phyloP scores from a whole-genome alignment of 257 asterid genomes.

The Solanum ahanhuiri region DNA sequence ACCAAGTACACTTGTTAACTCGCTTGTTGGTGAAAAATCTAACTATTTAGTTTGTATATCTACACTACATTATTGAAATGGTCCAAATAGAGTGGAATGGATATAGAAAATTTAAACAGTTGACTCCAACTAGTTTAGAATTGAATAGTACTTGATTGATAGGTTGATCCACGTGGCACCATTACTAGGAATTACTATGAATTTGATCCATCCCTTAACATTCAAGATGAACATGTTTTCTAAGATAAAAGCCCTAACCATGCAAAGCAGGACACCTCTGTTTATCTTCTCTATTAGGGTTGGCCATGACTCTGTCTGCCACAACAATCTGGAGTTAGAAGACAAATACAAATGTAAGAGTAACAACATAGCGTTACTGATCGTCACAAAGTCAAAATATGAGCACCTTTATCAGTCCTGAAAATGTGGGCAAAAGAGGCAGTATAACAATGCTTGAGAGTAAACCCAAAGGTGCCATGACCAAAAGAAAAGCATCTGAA shows the following conservation, averaged over 20 bases:
- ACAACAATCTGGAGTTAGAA: not conserved
- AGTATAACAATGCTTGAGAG: constrained; percentile 31
- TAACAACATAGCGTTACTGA: not conserved
- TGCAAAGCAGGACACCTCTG: constrained; percentile 26
- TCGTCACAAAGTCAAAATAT: not conserved
- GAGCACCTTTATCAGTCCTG: constrained; percentile 30
- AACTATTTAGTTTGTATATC: not conserved
- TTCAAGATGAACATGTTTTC: not conserved
- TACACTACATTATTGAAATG: not conserved
- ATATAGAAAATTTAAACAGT: not conserved
- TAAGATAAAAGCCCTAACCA: constrained; percentile 16
- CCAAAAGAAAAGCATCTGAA: constrained; percentile 41
- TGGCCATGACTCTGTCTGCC: constrained; percentile 32
- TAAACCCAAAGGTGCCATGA: constrained; percentile 39
- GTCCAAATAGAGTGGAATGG: not conserved
- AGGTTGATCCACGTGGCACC: not conserved
- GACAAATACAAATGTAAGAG: not conserved
- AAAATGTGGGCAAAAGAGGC: constrained; percentile 36
- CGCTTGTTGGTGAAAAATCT: not conserved
- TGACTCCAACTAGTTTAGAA: not conserved
- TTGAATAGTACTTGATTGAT: not conserved
- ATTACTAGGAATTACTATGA: not conserved
- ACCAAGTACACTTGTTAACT: not conserved
- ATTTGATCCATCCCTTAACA: not conserved
- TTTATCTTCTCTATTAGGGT: constrained; percentile 16